These are phyloP conservation scores for Corymbia citriodora DNA, from an alignment of 441 rosid genomes.

Conservation along the genomic window DNA sequence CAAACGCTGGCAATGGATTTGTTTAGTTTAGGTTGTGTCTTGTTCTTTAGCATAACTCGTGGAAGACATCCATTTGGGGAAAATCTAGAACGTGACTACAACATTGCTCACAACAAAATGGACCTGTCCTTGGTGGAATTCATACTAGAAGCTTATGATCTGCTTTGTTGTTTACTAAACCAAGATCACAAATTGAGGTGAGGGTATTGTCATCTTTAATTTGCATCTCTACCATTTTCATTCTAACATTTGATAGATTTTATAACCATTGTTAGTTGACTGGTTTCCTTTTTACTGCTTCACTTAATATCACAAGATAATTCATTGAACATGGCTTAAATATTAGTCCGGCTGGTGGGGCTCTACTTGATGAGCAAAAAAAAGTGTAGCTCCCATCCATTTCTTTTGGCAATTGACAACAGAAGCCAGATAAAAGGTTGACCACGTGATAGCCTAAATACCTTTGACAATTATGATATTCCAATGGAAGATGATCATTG, in stretches of 20 bases:
- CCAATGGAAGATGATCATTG: neutral
- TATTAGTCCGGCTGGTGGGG: neutral
- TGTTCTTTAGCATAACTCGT: slow-evolving; percentile 74
- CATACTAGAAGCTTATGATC: slow-evolving; percentile 74
- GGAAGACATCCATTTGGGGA: slow-evolving; percentile 88
- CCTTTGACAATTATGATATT: neutral
- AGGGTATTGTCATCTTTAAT: neutral
- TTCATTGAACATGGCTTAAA: neutral
- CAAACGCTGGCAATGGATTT: slow-evolving; percentile 84
- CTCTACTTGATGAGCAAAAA: neutral
- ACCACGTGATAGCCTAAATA: neutral
- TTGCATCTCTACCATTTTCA: too few relatives aligned
- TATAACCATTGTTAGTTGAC: neutral
- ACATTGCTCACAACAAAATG: slow-evolving; percentile 48
- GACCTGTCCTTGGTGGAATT: slow-evolving; percentile 57
- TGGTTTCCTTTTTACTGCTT: neutral
- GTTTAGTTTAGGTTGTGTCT: slow-evolving; percentile 84
- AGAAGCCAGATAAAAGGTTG: neutral
- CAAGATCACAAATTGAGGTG: slow-evolving; percentile 74
- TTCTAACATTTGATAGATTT: neutral
- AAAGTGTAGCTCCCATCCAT: neutral
- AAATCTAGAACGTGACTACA: slow-evolving; percentile 70
- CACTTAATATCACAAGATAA: neutral
- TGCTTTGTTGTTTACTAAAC: slow-evolving; percentile 49
- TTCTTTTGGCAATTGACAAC: neutral